Percentiles rank a stretch among this genome's conserved stretches.
Evolutionary conservation across 176 grass and related monocot species (phyloP).

Genomic region (Hordeum marinum): DNA sequence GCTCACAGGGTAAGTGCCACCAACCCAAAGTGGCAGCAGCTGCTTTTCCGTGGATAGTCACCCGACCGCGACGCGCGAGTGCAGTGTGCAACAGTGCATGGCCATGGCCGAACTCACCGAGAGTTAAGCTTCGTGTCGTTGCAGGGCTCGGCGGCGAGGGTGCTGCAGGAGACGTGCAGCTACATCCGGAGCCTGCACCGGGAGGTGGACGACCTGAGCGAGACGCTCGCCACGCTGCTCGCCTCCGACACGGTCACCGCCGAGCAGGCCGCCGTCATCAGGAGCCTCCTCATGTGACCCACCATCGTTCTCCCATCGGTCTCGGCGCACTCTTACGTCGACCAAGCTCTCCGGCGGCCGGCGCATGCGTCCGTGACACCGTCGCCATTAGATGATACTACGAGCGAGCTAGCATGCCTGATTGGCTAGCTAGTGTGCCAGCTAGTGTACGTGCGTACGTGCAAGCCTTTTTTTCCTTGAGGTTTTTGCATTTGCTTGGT

Average conservation of each 20-base stretch:
- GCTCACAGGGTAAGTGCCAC: slow-evolving; percentile 40
- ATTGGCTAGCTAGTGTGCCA: background rate
- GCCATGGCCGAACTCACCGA: background rate
- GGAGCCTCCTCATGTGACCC: slow-evolving; percentile 71
- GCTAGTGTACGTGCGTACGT: background rate
- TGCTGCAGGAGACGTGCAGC: slow-evolving; percentile 81
- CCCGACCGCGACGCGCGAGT: background rate
- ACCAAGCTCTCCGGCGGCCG: background rate
- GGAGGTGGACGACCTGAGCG: slow-evolving; percentile 72
- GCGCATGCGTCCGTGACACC: background rate
- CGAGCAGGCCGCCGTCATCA: slow-evolving; percentile 68
- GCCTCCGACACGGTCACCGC: slow-evolving; percentile 45
- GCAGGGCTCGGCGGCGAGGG: slow-evolving; percentile 55
- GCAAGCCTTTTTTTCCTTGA: background rate
- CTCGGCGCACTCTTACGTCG: no score
- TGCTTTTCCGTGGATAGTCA: background rate
- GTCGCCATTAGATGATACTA: background rate
- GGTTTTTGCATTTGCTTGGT: background rate
- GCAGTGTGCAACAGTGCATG: no score
- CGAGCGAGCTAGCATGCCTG: background rate
- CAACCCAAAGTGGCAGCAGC: no score
- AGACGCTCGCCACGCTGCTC: slow-evolving; percentile 63
- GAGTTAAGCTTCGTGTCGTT: background rate
- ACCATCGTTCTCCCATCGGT: no score
- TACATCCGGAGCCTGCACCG: slow-evolving; percentile 81